Evolutionary conservation across 495 filamentous ascomycete species (phyloP), one percentile per base, ranked within the genome.

Genomic region (Aspergillus campestris): DNA sequence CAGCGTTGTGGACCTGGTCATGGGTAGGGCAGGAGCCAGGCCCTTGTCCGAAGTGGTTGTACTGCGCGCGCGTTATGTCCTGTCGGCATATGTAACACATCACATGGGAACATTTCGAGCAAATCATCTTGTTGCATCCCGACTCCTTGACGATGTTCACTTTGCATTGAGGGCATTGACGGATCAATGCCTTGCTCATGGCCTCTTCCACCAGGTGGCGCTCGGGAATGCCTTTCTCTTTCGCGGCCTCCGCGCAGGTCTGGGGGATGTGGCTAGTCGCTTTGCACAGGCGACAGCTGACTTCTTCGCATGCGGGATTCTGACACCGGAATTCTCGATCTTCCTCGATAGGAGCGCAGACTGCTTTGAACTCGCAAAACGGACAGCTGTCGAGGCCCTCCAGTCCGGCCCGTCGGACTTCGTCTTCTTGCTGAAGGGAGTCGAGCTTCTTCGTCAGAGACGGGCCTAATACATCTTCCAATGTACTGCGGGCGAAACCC

Each of bases 41-140:
- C 73, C 45, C 50, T 10, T 37, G 36, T 8, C 36, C 38, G 31
- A 65, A 65, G 44, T 65, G 59, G 0, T 42, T 33, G 45, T 65
- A 65, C 7, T 42, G 39, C n/a, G 45, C 45, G 6, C 35, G 31
- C 5, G 53, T 48, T 13, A 63, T 59, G 41, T 65, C 54, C 52
- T 81, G 69, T n/a, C 72, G 74, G 65, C 87, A 92, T 33, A 88
- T 68, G 51, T 90, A 89, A 57, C 84, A 62, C 61, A 75, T 71
- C 58, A 87, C 36, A 31, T 79, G 80, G 4, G 44, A 13, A 50
- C 86, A 91, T 11, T 69, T 68, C 1, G 69, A 65, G 53, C 88
- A 94, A 0, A 55, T 70, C 68, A 94, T 83, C 65, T 89, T 94
- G 62, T 95, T 95, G 67, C 89, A 95, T 8, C 89, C 89, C 30